Conservation (phyloP, 2,329 filamentous ascomycete genomes). For the Colletotrichum caudatum region DNA sequence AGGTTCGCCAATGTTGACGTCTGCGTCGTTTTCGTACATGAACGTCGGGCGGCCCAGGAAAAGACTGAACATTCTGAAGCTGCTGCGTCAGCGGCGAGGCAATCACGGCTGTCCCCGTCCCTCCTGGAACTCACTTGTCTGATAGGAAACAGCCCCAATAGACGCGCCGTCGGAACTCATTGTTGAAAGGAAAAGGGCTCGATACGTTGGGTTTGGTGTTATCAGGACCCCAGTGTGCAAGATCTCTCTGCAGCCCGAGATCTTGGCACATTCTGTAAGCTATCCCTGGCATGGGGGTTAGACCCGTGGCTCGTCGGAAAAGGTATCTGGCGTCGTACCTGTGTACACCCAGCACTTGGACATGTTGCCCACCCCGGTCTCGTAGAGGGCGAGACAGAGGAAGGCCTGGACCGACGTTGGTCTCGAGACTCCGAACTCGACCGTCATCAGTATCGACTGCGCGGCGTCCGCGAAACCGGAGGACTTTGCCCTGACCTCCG, state of each 20-base stretch:
- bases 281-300: slow-evolving; percentile 42
- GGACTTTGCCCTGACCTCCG: slow-evolving; percentile 22
- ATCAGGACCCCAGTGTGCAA: slow-evolving; percentile 42
- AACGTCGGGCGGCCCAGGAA: slow-evolving; percentile 41
- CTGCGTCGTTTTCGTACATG: slow-evolving; percentile 38
- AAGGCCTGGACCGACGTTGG: slow-evolving; percentile 47
- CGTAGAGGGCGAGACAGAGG: slow-evolving; percentile 47
- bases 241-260: slow-evolving; percentile 48
- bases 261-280: slow-evolving; percentile 50
- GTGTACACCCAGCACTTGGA: slow-evolving; percentile 47
- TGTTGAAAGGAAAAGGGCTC: slow-evolving; percentile 37
- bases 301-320: slow-evolving; percentile 32
- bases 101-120: not conserved
- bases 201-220: slow-evolving; percentile 42
- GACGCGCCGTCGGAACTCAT: slow-evolving; percentile 47
- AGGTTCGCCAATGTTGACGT: slow-evolving; percentile 34
- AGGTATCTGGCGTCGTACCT: not conserved
- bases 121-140: slow-evolving; percentile 42
- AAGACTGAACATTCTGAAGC: slow-evolving; percentile 38
- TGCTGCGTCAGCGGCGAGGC: not conserved
- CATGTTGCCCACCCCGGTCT: slow-evolving; percentile 46
- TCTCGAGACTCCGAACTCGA: slow-evolving; percentile 43
- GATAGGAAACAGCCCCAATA: slow-evolving; percentile 49
- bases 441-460: slow-evolving; percentile 45
- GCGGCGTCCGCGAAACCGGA: slow-evolving; percentile 42